Conservation (phyloP, 2,329 filamentous ascomycete genomes). For the Dothiorella sarmentorum region DNA sequence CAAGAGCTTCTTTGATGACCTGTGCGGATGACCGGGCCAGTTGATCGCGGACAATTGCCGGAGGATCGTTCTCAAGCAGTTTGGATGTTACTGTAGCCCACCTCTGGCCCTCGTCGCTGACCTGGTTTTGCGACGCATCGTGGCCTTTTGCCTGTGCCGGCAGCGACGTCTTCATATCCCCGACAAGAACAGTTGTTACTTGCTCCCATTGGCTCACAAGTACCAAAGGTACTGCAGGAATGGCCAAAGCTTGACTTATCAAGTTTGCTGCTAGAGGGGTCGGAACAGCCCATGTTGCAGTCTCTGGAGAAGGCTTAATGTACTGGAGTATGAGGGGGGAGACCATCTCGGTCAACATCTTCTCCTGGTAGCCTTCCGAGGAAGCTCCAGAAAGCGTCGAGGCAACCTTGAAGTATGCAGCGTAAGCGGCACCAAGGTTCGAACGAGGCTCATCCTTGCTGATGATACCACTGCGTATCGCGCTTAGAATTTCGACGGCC, state of each 20-base stretch:
- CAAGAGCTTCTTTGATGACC: slow-evolving; percentile 49
- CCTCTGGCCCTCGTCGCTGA: slow-evolving; percentile 64
- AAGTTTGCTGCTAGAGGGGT: slow-evolving; percentile 36
- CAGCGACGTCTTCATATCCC: slow-evolving; percentile 67
- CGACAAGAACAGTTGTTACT: slow-evolving; percentile 60
- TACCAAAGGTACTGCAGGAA: slow-evolving; percentile 44
- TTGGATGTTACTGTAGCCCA: slow-evolving; percentile 54
- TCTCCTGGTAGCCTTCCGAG: slow-evolving; percentile 43
- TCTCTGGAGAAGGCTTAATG: slow-evolving; percentile 46
- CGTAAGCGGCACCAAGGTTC: slow-evolving; percentile 69
- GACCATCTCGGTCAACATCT: slow-evolving; percentile 47
- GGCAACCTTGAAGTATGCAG: slow-evolving; percentile 67
- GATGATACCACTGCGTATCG: slow-evolving; percentile 68
- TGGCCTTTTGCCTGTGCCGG: slow-evolving; percentile 81
- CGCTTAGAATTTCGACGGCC: slow-evolving; percentile 59
- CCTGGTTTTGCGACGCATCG: slow-evolving; percentile 64
- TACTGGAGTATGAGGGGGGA: slow-evolving; percentile 55
- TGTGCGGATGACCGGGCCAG: slow-evolving; percentile 38
- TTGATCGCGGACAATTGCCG: neutral
- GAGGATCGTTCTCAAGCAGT: slow-evolving; percentile 19
- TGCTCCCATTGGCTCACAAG: slow-evolving; percentile 60
- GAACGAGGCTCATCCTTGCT: slow-evolving; percentile 70
- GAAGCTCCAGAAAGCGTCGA: slow-evolving; percentile 41
- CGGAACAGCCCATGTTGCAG: slow-evolving; percentile 51
- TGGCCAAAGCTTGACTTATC: slow-evolving; percentile 40